Evolutionary conservation across 495 filamentous ascomycete genomes (phyloP).

Genomic region (Hypomontagnella monticulosa): DNA sequence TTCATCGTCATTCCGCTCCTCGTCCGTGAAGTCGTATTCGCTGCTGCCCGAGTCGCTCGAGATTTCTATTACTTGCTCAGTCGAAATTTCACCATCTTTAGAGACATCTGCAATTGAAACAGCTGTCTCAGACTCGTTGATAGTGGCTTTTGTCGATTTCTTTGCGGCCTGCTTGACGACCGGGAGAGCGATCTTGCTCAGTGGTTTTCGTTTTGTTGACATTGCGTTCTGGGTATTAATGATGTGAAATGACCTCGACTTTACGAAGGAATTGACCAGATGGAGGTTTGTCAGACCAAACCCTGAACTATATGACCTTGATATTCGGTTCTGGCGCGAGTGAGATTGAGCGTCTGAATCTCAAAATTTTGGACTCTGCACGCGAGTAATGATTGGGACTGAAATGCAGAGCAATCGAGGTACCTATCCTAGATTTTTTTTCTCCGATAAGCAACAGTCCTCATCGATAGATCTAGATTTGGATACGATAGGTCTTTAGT

Average conservation of each 20-base stretch:
- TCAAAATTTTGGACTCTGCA: conserved; percentile 21
- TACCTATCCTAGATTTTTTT: conserved; percentile 24
- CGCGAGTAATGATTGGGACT: conserved; percentile 1
- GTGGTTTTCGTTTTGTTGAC: conserved; percentile 64
- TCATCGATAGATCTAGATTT: neutral
- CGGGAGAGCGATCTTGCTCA: conserved; percentile 58
- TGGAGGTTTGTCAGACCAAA: neutral
- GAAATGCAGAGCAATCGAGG: neutral
- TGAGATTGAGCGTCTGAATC: conserved; percentile 2
- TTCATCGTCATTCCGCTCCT: conserved; percentile 42
- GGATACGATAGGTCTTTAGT: conserved; percentile 31
- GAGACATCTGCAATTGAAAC: conserved; percentile 57
- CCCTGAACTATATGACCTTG: neutral
- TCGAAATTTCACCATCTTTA: conserved; percentile 40
- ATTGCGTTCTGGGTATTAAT: conserved; percentile 41
- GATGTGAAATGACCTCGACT: neutral
- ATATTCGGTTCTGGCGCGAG: neutral
- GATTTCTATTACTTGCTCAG: conserved; percentile 60
- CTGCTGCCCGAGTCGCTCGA: conserved; percentile 64
- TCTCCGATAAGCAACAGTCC: conserved; percentile 2
- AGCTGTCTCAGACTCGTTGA: conserved; percentile 79
- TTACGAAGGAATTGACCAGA: neutral
- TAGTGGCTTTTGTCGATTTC: conserved; percentile 65
- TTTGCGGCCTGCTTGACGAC: conserved; percentile 67
- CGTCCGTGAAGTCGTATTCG: conserved; percentile 49